Conservation (phyloP, 75 land plant genomes). For the Chamaecyparis obtusa region DNA sequence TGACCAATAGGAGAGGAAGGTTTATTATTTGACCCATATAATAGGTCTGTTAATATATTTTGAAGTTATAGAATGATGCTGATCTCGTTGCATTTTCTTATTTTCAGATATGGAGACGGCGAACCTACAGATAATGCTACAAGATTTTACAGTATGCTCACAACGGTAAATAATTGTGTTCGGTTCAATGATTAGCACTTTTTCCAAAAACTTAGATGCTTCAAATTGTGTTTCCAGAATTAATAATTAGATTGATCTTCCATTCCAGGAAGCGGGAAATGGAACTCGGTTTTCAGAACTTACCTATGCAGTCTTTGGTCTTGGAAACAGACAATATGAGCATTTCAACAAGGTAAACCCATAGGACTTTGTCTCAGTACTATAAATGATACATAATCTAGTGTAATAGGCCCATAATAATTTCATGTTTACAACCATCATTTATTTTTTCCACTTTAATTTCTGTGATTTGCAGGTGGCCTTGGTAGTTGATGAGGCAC, state of each 20-base stretch:
- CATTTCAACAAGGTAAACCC: slow-evolving; percentile 80
- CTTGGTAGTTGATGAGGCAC: slow-evolving; percentile 61
- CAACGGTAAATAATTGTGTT: not conserved
- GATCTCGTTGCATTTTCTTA: not conserved
- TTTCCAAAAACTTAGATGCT: not conserved
- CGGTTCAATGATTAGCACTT: not conserved
- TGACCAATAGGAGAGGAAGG: not conserved
- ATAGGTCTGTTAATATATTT: not conserved
- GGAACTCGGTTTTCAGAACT: slow-evolving; percentile 51
- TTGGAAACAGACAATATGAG: slow-evolving; percentile 89
- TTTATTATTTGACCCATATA: not conserved
- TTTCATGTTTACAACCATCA: not conserved
- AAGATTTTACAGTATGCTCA: slow-evolving; percentile 20
- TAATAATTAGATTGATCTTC: not conserved
- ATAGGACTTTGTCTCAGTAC: not conserved
- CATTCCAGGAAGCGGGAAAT: slow-evolving; percentile 28
- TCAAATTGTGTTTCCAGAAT: not conserved
- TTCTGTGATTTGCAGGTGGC: slow-evolving; percentile 45
- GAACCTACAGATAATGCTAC: slow-evolving; percentile 31
- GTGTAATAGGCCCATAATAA: not conserved
- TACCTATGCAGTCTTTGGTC: slow-evolving; percentile 76
- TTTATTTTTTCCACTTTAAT: not conserved
- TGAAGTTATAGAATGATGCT: not conserved
- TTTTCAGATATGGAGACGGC: slow-evolving; percentile 24
- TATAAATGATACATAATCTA: not conserved